phyloP scores from a whole-genome alignment of 148 eudicot species.

The Mesembryanthemum crystallinum region DNA sequence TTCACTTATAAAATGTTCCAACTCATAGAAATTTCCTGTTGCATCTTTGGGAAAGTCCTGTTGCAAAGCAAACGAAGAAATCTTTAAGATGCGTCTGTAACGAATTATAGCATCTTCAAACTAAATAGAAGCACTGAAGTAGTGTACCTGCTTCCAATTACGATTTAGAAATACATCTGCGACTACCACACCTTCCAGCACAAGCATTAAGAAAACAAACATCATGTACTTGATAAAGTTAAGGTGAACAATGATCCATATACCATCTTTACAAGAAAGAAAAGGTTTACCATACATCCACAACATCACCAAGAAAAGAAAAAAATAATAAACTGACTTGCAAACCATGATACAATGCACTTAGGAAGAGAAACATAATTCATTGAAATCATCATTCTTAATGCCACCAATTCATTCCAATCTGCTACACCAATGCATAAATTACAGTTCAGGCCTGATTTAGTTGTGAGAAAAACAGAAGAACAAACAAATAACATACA shows the following conservation, averaged over 20 bases:
- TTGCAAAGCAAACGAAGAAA: conserved; percentile 1
- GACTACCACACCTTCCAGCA: conserved; percentile 72
- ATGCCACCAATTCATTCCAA: not conserved
- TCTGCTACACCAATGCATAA: not conserved
- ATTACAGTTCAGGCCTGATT: not conserved
- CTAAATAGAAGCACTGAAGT: not conserved
- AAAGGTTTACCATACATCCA: not conserved
- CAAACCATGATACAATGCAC: not conserved
- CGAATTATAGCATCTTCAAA: not conserved
- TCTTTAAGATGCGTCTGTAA: not conserved
- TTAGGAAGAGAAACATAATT: not conserved
- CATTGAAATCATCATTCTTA: not conserved
- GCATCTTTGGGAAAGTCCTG: conserved; percentile 77
- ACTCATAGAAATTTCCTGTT: conserved; percentile 47
- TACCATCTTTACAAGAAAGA: not conserved
- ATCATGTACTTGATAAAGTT: conserved; percentile 52
- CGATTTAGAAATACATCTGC: conserved; percentile 62
- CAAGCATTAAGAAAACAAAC: conserved; percentile 54
- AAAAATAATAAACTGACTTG: not conserved
- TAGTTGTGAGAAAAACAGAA: not conserved
- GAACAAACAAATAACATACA: no score
- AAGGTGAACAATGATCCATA: conserved; percentile 42
- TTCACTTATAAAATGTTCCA: conserved; percentile 49
- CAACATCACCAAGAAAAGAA: not conserved
- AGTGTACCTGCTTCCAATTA: conserved; percentile 68